A percentile compares a stretch with the other conserved stretches of the same genome.
phyloP scores from a whole-genome alignment of 768 basidiomycete genomes.

The Kwoniella heveanensis region DNA sequence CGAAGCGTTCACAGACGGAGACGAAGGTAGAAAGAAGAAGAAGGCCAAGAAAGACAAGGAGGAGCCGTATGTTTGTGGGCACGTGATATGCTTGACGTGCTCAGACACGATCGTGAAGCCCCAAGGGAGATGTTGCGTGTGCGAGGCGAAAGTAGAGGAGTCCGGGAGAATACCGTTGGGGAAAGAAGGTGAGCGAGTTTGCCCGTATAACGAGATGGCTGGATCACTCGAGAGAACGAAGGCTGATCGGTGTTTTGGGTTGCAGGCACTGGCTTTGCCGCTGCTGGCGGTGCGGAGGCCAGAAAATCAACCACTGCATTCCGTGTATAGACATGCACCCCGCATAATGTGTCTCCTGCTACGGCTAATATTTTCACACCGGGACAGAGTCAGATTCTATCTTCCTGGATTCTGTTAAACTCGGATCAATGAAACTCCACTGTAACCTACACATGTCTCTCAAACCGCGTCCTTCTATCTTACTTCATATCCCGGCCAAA shows the following conservation, averaged over 20 bases:
- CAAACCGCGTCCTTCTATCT: no score
- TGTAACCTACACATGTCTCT: no score
- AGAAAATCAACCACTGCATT: conserved; percentile 78
- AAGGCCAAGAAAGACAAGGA: conserved; percentile 46
- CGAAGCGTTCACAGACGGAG: conserved; percentile 14
- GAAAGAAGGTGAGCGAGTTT: conserved; percentile 83
- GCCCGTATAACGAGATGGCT: no score
- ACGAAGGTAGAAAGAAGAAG: conserved; percentile 39
- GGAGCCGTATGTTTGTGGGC: conserved; percentile 64
- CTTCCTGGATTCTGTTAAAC: no score
- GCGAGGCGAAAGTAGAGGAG: conserved; percentile 67
- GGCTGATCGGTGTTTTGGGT: no score
- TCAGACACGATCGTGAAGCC: conserved; percentile 81
- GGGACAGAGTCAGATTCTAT: no score
- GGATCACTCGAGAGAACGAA: no score
- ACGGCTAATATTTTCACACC: no score
- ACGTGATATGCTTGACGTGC: conserved; percentile 90
- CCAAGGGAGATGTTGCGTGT: conserved; percentile 80
- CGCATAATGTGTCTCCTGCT: not conserved
- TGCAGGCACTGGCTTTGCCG: conserved; percentile 91
- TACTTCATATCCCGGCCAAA: no score
- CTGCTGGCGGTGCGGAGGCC: conserved; percentile 91
- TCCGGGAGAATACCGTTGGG: conserved; percentile 79
- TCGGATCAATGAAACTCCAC: no score
- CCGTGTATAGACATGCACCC: conserved; percentile 65